Evolutionary conservation across 345 rosid species (phyloP), one percentile per base, ranked within the genome.

Genomic region (Microthlaspi erraticum): DNA sequence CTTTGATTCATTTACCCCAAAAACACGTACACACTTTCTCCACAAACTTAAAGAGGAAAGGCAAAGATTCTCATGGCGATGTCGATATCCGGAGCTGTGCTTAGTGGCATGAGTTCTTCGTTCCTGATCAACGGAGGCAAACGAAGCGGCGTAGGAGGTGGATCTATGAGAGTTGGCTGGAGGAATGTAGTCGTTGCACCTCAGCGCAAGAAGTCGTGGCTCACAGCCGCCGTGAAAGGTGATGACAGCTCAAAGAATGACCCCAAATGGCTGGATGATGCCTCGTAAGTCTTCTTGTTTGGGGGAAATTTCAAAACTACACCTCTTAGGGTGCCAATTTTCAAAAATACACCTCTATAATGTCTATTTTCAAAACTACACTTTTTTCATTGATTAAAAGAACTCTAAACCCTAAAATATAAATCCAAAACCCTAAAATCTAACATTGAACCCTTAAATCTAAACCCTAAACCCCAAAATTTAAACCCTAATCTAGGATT

Each of bases 251-350:
- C 71, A 11, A 65, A 57, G 59, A 31, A 31, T 45, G 77, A 73
- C 31, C 77, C 73, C 17, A 57, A 65, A 57, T 73, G 77, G 72
- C 77, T 73, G 23, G 77, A 66, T 32, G 71, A 73, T 39, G 77
- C 66, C 9, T 73, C 77, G 66, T 73, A 66, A 73, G 77, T 73
- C 38, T 13, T 7, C 31, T 53, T 56, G 7, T 18, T n/a, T n/a
- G n/a, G n/a, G n/a, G n/a, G n/a, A n/a, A n/a, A n/a, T n/a, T n/a
- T n/a, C n/a, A n/a, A n/a, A n/a, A n/a, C n/a, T n/a, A n/a, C n/a
- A n/a, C n/a, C n/a, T n/a, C n/a, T n/a, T n/a, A n/a, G n/a, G n/a
- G n/a, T n/a, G n/a, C n/a, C n/a, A n/a, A n/a, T n/a, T n/a, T n/a
- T n/a, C n/a, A n/a, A n/a, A n/a, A n/a, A n/a, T n/a, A n/a, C n/a